Base-by-base conservation (phyloP, 495 filamentous ascomycete genomes). In the Rostrohypoxylon terebratum region DNA sequence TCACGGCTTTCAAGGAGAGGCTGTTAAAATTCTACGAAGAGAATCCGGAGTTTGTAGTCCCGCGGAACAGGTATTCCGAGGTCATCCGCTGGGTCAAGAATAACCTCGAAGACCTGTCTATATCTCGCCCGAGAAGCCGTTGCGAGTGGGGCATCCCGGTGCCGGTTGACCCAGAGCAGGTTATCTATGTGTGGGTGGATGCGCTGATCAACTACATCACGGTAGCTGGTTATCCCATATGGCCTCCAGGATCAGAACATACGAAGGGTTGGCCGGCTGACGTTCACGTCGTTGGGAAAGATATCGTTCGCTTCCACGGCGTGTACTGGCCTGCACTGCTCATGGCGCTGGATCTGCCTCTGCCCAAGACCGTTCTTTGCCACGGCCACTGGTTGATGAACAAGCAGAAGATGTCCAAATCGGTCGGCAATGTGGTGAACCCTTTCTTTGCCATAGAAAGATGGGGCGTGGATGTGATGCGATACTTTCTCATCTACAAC, bases 261-360 rank as follows among this genome's bases (percentile, higher is more conserved):
- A 79, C 78, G 1, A 83, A 85, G 14, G 91, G 91, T 21, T 99
- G 96, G 96, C 96, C 96, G 34, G 94, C 92, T 16, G 90, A 99
- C 79, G 83, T 94, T 1, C 96, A 99, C 58, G 89, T 99, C 13
- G 89, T 98, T 58, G 96, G 96, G 28, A 99, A 99, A 81, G 96
- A 99, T 79, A 98, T 98, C 64, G 81, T 96, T 60, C 90, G 96
- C 23, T 99, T 99, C 80, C 96, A 99, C 80, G 93, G 92, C 81
- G 91, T 99, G 25, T 99, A 98, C 84, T 99, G 96, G 96, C 96
- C 96, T 0, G 96, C 96, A 1, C 91, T 99, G 75, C 90, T 99
- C 31, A 89, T 99, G 83, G 95, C 95, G 3, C 83, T 98, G 25
- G 90, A 91, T 66, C 82, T 99, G 2, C 91, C 94, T 1, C 79